Percentiles rank a stretch among this genome's conserved stretches.
phyloP scores from a whole-genome alignment of 1,139 yeast species.

The Saccharomyces pastorianus region DNA sequence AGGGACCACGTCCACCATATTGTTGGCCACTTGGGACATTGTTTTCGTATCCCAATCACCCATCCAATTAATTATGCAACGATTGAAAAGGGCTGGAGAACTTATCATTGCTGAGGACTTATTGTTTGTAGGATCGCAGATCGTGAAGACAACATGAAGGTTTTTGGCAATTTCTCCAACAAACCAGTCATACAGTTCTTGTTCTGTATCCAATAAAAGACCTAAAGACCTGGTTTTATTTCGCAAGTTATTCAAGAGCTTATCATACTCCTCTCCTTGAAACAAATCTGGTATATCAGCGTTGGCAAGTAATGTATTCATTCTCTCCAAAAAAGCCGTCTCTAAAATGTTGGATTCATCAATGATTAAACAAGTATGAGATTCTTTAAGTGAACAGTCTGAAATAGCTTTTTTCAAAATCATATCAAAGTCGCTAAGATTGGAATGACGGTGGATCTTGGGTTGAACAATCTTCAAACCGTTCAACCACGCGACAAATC shows the following conservation, averaged over 20 bases:
- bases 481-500: constrained; percentile 88
- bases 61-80: constrained; percentile 88
- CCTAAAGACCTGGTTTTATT: constrained; percentile 58
- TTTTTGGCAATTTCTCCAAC: constrained; percentile 57
- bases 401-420: constrained; percentile 50
- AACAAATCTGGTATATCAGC: constrained; percentile 89
- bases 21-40: constrained; percentile 43
- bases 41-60: constrained; percentile 67
- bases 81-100: constrained; percentile 85
- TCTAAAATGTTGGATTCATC: constrained; percentile 77
- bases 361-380: constrained; percentile 61
- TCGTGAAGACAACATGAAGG: constrained; percentile 76
- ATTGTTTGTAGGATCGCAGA: constrained; percentile 46
- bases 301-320: constrained; percentile 87
- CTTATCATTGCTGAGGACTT: constrained; percentile 44
- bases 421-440: constrained; percentile 58
- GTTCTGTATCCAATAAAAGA: constrained; percentile 54
- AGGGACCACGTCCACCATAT: constrained; percentile 41
- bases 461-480: constrained; percentile 61
- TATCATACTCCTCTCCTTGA: constrained; percentile 59
- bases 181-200: constrained; percentile 73
- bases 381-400: constrained; percentile 46
- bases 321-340: constrained; percentile 75
- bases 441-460: constrained; percentile 47
- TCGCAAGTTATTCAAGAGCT: constrained; percentile 49